Evolutionary conservation across 1,284 basidiomycete species (phyloP), one percentile per base, ranked within the genome.

Genomic region (Macrocybe sp.): DNA sequence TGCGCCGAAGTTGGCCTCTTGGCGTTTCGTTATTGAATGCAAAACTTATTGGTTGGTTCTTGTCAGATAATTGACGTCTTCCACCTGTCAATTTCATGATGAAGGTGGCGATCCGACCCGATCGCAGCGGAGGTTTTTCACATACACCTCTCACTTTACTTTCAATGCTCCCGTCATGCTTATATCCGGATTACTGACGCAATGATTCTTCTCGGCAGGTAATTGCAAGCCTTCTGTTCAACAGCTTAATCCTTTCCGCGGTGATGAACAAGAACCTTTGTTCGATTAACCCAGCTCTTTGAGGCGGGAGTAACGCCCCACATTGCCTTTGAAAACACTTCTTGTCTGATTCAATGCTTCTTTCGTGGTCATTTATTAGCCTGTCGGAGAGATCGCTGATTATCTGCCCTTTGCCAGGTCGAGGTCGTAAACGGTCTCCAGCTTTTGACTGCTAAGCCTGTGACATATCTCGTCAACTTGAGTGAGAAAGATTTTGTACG

Each of bases 391-490:
- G 51, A 42, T 51, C 37, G 45, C 46, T 52, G 36, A 58, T 39
- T 30, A 41, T 7, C 41, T 39, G 8, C 50, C 36, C 50, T 49
- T 42, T 44, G 37, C 2, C 63, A 98, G 96, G 88, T 99, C 59
- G 96, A 98, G 62, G 85, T 96, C 55, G 90, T 99, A 70, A 99
- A 99, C 73, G 70, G 83, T 41, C 83, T 99, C 45, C 81, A 85
- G 59, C 83, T 99, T 22, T 79, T 99, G 44, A 98, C 96, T 16
- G 95, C 97, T 53, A 99, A 99, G 67, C 92, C 96, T 39, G 93
- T 99, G 56, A 97, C 91, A 48, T 99, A 99, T 74, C 89, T 99
- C 41, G 93, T 99, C 69, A 99, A 99, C 72, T 74, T 99, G 46
- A 94, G 91, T 52, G 96, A 99, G 69, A 83, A 82, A 57, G 97